phyloP scores from a whole-genome alignment of 2,329 filamentous ascomycete species.

The Thyridium curvatum region DNA sequence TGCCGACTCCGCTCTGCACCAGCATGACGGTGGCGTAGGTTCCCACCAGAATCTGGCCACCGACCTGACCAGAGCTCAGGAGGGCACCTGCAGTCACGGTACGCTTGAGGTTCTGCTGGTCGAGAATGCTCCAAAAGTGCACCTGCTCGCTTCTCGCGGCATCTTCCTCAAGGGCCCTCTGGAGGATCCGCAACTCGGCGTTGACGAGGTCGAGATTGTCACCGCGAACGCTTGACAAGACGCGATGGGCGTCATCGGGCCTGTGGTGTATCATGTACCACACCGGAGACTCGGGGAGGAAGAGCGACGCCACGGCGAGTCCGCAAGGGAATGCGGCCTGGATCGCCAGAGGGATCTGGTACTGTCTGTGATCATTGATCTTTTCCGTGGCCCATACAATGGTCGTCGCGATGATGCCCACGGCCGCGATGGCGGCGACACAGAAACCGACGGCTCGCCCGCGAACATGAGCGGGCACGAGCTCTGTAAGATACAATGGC shows the following conservation, averaged over 20 bases:
- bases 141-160: slow-evolving; percentile 15
- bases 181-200: slow-evolving; percentile 22
- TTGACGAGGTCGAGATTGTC: slow-evolving; percentile 20
- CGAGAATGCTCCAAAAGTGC: slow-evolving; percentile 27
- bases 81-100: slow-evolving; percentile 26
- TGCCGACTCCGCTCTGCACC: slow-evolving; percentile 20
- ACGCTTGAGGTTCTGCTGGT: slow-evolving; percentile 22
- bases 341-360: slow-evolving; percentile 26
- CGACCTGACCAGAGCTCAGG: slow-evolving; percentile 26
- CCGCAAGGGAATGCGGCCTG: slow-evolving; percentile 24
- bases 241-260: slow-evolving; percentile 18
- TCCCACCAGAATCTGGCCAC: slow-evolving; percentile 25
- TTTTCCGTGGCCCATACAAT: slow-evolving; percentile 23
- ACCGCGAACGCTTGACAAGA: slow-evolving; percentile 22
- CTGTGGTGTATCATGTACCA: slow-evolving; percentile 22
- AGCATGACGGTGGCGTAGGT: slow-evolving; percentile 30
- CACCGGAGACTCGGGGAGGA: slow-evolving; percentile 24
- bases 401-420: slow-evolving; percentile 21
- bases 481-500: slow-evolving; percentile 26
- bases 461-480: slow-evolving; percentile 16
- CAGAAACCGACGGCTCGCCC: slow-evolving; percentile 9
- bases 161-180: slow-evolving; percentile 15
- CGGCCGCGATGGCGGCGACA: slow-evolving; percentile 14
- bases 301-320: slow-evolving; percentile 18
- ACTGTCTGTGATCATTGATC: slow-evolving; percentile 17